A percentile compares a stretch with the other conserved stretches of the same genome.
These are phyloP conservation scores for Zygoascus hellenicus DNA, from an alignment of 1,139 yeast species.

Conservation along the genomic window DNA sequence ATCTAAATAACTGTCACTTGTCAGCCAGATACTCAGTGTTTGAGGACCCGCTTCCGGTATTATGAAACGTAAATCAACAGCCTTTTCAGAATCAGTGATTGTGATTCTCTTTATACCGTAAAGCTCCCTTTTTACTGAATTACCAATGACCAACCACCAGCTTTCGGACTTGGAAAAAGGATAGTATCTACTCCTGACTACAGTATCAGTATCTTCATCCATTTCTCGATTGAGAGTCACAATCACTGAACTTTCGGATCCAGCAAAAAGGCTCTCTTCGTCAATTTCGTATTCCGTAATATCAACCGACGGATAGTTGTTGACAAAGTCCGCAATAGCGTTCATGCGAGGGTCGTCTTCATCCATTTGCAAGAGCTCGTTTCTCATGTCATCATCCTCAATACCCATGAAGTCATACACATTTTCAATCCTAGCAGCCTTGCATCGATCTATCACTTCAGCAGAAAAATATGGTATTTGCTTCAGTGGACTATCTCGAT, in stretches of 20 bases:
- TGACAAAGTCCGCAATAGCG: slow-evolving; percentile 80
- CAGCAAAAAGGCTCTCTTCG: slow-evolving; percentile 38
- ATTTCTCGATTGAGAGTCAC: slow-evolving; percentile 60
- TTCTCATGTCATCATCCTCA: slow-evolving; percentile 72
- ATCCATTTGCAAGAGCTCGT: slow-evolving; percentile 51
- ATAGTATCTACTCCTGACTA: slow-evolving; percentile 51
- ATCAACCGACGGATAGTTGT: slow-evolving; percentile 83
- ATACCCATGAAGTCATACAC: slow-evolving; percentile 82
- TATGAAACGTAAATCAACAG: slow-evolving; percentile 49
- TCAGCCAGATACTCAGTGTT: slow-evolving; percentile 67
- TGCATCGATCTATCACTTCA: slow-evolving; percentile 54
- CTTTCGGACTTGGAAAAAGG: slow-evolving; percentile 60
- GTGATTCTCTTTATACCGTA: slow-evolving; percentile 69
- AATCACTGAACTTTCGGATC: slow-evolving; percentile 43
- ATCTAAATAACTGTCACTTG: slow-evolving; percentile 86
- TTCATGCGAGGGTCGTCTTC: slow-evolving; percentile 44
- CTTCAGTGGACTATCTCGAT: slow-evolving; percentile 66
- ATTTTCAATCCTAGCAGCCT: slow-evolving; percentile 50
- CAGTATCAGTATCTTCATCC: slow-evolving; percentile 51
- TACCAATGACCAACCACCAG: slow-evolving; percentile 81
- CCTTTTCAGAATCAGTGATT: slow-evolving; percentile 49
- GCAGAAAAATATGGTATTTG: slow-evolving; percentile 71
- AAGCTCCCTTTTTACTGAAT: slow-evolving; percentile 50
- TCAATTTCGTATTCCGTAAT: slow-evolving; percentile 48
- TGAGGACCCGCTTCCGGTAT: slow-evolving; percentile 59